Evolutionary conservation across 2,329 filamentous ascomycete species (phyloP).

Genomic region (Sporothrix brunneoviolacea): DNA sequence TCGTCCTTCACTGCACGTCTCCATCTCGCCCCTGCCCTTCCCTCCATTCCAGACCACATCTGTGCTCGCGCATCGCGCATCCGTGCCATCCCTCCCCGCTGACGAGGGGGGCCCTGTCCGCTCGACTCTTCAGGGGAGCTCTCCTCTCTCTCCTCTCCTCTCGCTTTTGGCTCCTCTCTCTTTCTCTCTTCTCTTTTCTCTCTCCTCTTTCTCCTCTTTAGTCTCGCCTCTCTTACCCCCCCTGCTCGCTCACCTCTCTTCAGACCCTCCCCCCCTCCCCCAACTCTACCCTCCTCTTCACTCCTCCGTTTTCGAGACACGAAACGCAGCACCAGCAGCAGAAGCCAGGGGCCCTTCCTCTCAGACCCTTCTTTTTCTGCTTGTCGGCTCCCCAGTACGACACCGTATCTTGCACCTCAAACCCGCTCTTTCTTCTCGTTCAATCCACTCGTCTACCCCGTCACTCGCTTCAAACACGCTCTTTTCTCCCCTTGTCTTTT

Average conservation of each 20-base stretch:
- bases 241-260: background rate
- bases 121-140: background rate
- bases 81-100: background rate
- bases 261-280: constrained; percentile 15
- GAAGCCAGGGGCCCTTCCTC: background rate
- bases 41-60: background rate
- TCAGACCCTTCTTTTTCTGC: background rate
- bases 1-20: background rate
- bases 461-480: background rate
- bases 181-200: background rate
- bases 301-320: constrained; percentile 32
- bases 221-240: no score
- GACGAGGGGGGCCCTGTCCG: background rate
- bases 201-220: no score
- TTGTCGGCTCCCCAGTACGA: background rate
- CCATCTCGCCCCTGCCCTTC: background rate
- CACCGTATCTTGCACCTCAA: background rate
- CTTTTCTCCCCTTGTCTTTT: background rate
- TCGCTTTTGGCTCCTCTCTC: background rate
- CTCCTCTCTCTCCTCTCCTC: background rate
- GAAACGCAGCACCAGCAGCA: constrained; percentile 30
- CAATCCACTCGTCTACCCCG: no score
- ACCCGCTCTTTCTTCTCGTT: background rate
- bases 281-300: constrained; percentile 8
- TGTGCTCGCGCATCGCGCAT: background rate